Evolutionary conservation across 1,284 basidiomycete genomes (phyloP), one percentile per base, ranked within the genome.

Genomic region (Rhodofomes roseus): DNA sequence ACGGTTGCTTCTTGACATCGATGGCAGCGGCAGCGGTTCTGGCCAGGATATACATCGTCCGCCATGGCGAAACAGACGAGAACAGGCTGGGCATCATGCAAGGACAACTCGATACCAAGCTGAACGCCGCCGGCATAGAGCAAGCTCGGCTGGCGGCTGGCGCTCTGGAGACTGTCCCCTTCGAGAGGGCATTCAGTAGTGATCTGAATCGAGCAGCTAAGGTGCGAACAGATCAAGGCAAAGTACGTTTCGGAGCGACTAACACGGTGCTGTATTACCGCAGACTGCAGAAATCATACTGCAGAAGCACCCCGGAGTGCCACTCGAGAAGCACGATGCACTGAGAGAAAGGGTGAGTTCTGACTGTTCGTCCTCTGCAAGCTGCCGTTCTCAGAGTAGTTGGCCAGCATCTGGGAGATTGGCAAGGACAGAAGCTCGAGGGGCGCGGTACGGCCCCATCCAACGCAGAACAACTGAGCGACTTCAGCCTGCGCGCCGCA

Each of bases 61-160:
- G 89, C 50, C 90, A 92, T 66, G 90, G 89, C 36, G 89, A 92
- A 74, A 92, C 89, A 31, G 78, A 84, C 53, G 83, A 81, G 68
- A 92, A 91, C 70, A 73, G 76, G 56, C 70, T 74, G 11, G 76
- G 76, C 27, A 82, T 88, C 60, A 81, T 90, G 53, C 89, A 92
- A 75, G 89, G 90, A 46, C 89, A 91, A 4, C 66, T 82, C 60
- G 86, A 92, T 71, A 85, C 85, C 14, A 63, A 70, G 34, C 74
- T 92, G 65, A 90, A 92, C 65, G 79, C 76, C 9, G 72, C 70
- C 2, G 89, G 89, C 11, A 58, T 78, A 54, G 71, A 74, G 57
- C 89, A 92, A 70, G 86, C 87, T 16, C 67, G 66, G 60, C 71
- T 79, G 59, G 79, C 84, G 6, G 86, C 80, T 2, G 72, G 79